Conservation (phyloP, 331 rosid species). For the Acacia pycnantha region DNA sequence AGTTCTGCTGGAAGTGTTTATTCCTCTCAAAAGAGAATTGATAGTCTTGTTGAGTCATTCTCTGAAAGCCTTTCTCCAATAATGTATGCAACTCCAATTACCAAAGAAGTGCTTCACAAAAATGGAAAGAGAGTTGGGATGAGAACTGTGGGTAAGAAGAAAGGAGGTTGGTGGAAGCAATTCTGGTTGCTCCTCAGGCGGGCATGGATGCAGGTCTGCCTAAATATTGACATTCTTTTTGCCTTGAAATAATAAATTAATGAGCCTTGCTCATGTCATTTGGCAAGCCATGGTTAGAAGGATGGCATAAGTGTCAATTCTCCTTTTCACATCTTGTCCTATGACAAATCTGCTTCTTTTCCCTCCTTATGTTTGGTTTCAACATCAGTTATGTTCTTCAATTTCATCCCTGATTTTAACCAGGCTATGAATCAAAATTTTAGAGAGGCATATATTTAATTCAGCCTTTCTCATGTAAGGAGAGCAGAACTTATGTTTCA, state of each 20-base stretch:
- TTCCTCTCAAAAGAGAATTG: constrained; percentile 78
- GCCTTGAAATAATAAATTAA: constrained; percentile 18
- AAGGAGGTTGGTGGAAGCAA: constrained; percentile 90
- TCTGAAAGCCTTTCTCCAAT: constrained; percentile 54
- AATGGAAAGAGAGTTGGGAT: constrained; percentile 33
- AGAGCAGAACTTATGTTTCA: constrained; percentile 29
- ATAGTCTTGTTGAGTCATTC: constrained; percentile 81
- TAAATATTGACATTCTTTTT: constrained; percentile 13
- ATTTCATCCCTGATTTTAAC: constrained; percentile 9
- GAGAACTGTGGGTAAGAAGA: constrained; percentile 50
- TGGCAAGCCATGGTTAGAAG: constrained; percentile 19
- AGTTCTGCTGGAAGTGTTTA: constrained; percentile 83
- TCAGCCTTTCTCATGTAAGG: constrained; percentile 8
- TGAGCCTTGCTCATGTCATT: constrained; percentile 17
- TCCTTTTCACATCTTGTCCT: constrained; percentile 6
- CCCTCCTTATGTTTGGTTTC: not conserved
- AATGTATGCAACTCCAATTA: constrained; percentile 72
- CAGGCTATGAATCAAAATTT: constrained; percentile 7
- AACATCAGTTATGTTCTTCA: constrained; percentile 3
- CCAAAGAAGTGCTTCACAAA: constrained; percentile 42
- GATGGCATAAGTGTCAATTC: not conserved
- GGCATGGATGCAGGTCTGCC: constrained; percentile 95
- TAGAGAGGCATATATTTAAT: not conserved
- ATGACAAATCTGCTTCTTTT: constrained; percentile 7
- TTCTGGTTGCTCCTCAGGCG: constrained; percentile 89